These are phyloP conservation scores for Coemansia sp. DNA, from an alignment of 192 early-diverging fungal genomes.

Conservation along the genomic window DNA sequence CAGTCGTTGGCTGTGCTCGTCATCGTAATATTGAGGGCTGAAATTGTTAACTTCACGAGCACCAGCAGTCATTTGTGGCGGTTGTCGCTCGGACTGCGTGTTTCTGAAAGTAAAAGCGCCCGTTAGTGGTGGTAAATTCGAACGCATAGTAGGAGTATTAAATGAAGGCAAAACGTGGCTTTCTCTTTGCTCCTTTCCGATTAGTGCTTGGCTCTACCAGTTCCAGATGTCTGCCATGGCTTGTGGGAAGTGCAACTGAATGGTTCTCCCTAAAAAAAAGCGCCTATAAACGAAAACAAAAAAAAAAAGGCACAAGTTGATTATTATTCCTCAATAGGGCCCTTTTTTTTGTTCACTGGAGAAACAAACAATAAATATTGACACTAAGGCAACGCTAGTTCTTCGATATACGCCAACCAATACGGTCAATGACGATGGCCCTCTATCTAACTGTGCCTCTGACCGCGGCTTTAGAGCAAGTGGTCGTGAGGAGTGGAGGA, in stretches of 20 bases:
- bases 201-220: background rate
- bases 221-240: background rate
- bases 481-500: too few relatives aligned
- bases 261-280: too few relatives aligned
- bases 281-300: background rate
- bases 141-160: background rate
- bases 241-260: background rate
- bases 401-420: too few relatives aligned
- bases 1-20: background rate
- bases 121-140: background rate
- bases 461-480: too few relatives aligned
- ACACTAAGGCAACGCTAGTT: too few relatives aligned
- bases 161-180: background rate
- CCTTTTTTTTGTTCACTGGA: too few relatives aligned
- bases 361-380: too few relatives aligned
- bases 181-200: background rate
- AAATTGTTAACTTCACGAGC: background rate
- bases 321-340: too few relatives aligned
- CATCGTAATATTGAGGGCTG: background rate
- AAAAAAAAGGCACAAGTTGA: background rate
- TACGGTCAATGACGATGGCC: too few relatives aligned
- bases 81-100: background rate
- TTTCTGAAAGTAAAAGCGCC: background rate
- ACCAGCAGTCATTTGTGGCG: background rate
- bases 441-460: too few relatives aligned